Evolutionary conservation across 306 rosid genomes (phyloP).

Genomic region (Pterocarpus santalinus): DNA sequence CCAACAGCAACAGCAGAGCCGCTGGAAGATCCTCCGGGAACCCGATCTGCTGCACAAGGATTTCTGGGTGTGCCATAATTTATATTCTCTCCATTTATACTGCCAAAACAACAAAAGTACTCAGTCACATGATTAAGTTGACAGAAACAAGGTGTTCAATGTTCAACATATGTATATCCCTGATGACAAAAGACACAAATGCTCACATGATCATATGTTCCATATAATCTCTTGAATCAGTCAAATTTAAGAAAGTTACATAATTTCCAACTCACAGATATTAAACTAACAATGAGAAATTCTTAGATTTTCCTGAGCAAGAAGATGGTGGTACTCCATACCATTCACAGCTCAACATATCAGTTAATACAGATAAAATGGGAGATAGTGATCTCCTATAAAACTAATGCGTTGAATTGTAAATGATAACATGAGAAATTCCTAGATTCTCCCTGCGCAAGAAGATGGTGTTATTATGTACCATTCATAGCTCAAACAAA

Average conservation of each 20-base stretch:
- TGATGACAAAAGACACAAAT: slow-evolving; percentile 13
- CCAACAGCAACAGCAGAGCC: slow-evolving; percentile 82
- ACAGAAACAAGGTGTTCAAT: not conserved
- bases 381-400: too few relatives aligned
- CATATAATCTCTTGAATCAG: not conserved
- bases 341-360: too few relatives aligned
- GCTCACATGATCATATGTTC: slow-evolving; percentile 1
- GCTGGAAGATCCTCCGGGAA: slow-evolving; percentile 70
- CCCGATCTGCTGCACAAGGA: slow-evolving; percentile 60
- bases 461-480: not conserved
- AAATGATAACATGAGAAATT: too few relatives aligned
- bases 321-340: too few relatives aligned
- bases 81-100: slow-evolving; percentile 61
- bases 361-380: too few relatives aligned
- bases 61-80: slow-evolving; percentile 66
- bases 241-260: not conserved
- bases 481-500: not conserved
- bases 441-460: not conserved
- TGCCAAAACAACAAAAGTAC: slow-evolving; percentile 40
- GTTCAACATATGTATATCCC: slow-evolving; percentile 20
- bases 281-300: too few relatives aligned
- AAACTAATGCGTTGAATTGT: too few relatives aligned
- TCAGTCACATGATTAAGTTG: not conserved
- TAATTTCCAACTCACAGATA: not conserved
- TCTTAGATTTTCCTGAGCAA: not conserved